A percentile compares a stretch with the other conserved stretches of the same genome.
Conservation (phyloP, 371 early-diverging fungal genomes). For the Mortierella sp. region DNA sequence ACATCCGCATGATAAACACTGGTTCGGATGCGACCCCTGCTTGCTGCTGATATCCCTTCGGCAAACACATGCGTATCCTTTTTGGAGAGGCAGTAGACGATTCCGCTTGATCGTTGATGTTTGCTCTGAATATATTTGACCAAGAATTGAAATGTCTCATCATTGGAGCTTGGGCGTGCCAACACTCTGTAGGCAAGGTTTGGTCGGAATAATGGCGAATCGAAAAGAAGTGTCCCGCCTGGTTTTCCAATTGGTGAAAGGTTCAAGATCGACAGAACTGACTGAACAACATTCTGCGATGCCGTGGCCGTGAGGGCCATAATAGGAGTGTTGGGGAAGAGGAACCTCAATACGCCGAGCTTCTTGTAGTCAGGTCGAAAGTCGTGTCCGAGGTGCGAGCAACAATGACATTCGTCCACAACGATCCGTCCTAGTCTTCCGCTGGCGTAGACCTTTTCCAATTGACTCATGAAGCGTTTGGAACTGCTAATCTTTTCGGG, state of each 20-base stretch:
- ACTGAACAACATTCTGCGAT: slow-evolving; percentile 73
- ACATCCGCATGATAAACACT: slow-evolving; percentile 89
- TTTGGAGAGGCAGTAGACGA: slow-evolving; percentile 86
- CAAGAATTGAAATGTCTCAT: slow-evolving; percentile 72
- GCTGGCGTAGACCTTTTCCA: slow-evolving; percentile 70
- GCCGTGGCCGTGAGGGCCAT: slow-evolving; percentile 94
- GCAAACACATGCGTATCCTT: slow-evolving; percentile 82
- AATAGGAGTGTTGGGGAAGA: slow-evolving; percentile 78
- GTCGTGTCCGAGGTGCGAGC: slow-evolving; percentile 90
- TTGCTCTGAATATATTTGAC: slow-evolving; percentile 70
- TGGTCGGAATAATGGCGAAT: slow-evolving; percentile 64
- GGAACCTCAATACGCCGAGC: slow-evolving; percentile 60
- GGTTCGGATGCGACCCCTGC: slow-evolving; percentile 62
- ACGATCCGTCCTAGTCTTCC: slow-evolving; percentile 77
- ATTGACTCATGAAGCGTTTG: slow-evolving; percentile 72
- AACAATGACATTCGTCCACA: slow-evolving; percentile 89
- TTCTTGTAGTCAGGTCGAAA: slow-evolving; percentile 76
- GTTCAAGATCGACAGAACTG: slow-evolving; percentile 70
- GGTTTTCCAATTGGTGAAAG: slow-evolving; percentile 57
- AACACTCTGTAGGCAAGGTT: slow-evolving; percentile 81
- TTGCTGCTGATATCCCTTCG: slow-evolving; percentile 62
- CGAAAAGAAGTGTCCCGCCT: slow-evolving; percentile 63
- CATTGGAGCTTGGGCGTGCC: slow-evolving; percentile 61
- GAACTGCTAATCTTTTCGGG: slow-evolving; percentile 88
- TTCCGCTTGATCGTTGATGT: slow-evolving; percentile 75